Conservation (phyloP, 2,329 filamentous ascomycete genomes). For the Penicillium janthinellum region DNA sequence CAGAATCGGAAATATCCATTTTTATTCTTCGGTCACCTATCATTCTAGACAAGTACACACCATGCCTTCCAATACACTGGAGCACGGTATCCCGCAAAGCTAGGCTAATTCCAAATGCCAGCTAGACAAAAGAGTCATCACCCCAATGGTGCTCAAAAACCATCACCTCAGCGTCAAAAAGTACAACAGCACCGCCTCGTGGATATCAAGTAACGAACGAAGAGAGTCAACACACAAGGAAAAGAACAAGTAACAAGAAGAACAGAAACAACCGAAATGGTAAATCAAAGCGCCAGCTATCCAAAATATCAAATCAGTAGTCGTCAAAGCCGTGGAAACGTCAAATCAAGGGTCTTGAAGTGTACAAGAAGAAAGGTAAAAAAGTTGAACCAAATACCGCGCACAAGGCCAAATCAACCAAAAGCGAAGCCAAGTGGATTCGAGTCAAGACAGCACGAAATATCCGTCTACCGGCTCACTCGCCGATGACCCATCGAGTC, state of each 20-base stretch:
- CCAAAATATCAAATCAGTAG: slow-evolving; percentile 5
- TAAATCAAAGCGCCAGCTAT: slow-evolving; percentile 3
- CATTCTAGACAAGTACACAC: not conserved
- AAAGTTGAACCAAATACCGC: not conserved
- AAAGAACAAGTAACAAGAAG: slow-evolving; percentile 9
- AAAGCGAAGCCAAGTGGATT: not conserved
- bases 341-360: slow-evolving; percentile 10
- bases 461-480: slow-evolving; percentile 18
- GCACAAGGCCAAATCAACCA: not conserved
- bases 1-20: not conserved
- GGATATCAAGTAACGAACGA: slow-evolving; percentile 14
- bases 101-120: not conserved
- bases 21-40: not conserved
- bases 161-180: not conserved
- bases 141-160: not conserved
- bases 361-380: slow-evolving; percentile 9
- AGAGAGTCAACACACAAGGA: not conserved
- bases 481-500: slow-evolving; percentile 9
- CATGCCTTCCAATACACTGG: not conserved
- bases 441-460: slow-evolving; percentile 1
- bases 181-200: not conserved
- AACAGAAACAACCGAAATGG: not conserved
- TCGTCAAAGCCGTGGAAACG: slow-evolving; percentile 13
- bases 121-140: not conserved
- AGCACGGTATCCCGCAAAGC: not conserved